A percentile compares a stretch with the other conserved stretches of the same genome.
These are phyloP conservation scores for Wickerhamiella lipophila DNA, from an alignment of 805 yeast species.

Conservation along the genomic window DNA sequence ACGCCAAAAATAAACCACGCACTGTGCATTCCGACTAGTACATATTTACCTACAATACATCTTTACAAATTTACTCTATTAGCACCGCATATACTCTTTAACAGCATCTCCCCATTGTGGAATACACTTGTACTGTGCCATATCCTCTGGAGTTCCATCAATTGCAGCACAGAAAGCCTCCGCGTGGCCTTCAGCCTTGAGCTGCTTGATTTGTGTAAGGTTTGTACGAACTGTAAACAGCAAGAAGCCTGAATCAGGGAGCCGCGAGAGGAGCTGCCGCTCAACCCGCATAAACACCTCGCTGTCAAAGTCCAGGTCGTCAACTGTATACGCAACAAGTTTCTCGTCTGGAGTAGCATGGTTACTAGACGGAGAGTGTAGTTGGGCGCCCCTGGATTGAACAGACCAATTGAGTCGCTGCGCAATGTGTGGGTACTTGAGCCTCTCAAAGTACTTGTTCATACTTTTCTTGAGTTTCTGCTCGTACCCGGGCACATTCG, in stretches of 20 bases:
- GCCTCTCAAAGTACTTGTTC: conserved; percentile 50
- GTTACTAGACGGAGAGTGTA: conserved; percentile 36
- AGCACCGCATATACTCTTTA: conserved; percentile 28
- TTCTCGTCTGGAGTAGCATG: conserved; percentile 31
- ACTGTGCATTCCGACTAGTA: too few relatives aligned
- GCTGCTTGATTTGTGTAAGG: conserved; percentile 37
- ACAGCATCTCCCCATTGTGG: conserved; percentile 63
- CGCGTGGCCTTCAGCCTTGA: conserved; percentile 36
- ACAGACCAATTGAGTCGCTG: conserved; percentile 59
- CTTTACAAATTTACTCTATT: too few relatives aligned
- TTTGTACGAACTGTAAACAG: conserved; percentile 48
- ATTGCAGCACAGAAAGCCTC: conserved; percentile 52
- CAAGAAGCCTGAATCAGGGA: conserved; percentile 37
- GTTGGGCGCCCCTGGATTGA: conserved; percentile 40
- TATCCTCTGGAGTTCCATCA: conserved; percentile 44
- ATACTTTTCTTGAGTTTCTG: conserved; percentile 45
- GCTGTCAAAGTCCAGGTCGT: conserved; percentile 27
- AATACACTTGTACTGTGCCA: conserved; percentile 50
- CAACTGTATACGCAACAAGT: conserved; percentile 24
- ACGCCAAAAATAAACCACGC: too few relatives aligned
- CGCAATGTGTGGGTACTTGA: conserved; percentile 43
- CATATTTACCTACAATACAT: too few relatives aligned
- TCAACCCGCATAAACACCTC: conserved; percentile 47
- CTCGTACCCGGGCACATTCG: conserved; percentile 52
- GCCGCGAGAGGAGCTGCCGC: conserved; percentile 43